Evolutionary conservation across 768 basidiomycete species (phyloP), one percentile per base, ranked within the genome.

Genomic region (Suillus alpinus): DNA sequence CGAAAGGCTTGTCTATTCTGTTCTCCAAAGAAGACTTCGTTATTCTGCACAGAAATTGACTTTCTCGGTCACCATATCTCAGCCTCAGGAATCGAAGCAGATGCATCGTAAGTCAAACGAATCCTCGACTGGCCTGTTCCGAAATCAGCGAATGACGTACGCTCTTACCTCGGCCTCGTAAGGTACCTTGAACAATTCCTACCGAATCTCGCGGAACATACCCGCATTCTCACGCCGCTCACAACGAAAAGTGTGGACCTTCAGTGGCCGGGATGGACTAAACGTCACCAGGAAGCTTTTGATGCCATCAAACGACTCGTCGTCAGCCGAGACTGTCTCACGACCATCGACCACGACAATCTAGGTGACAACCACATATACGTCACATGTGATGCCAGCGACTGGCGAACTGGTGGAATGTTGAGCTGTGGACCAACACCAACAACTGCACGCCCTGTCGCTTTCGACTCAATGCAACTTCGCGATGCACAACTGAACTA

Each of bases 301-400:
- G 51, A 31, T 31, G 31, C 31, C 31, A 31, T 31, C 31, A 31
- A 31, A 31, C 2, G 31, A 6, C 31, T 31, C 6, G 31, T 31
- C 31, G 31, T 31, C 6, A 31, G 31, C 31, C 31, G 31, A 31
- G 31, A 31, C 31, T 76, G 72, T 51, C 67, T 77, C 0, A 78
- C 72, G 0, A 63, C 63, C 0, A 76, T 78, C 37, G 67, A 78
- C 60, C 73, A 78, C 59, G 57, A 68, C 1, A 57, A 71, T 16
- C 65, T 65, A 16, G 64, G 56, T 14, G 43, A 63, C 6, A 67
- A 67, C 20, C 16, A 47, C 0, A 68, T 67, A 13, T 67, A 64
- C 44, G 51, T 69, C 13, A 66, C 65, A 9, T 47, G 36, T 16
- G 61, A 67, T 55, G 61, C 63, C 6, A 59, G 46, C 2, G 56